Conservation (phyloP, 2,329 filamentous ascomycete species). For the Lasiodiplodia hormozganensis region DNA sequence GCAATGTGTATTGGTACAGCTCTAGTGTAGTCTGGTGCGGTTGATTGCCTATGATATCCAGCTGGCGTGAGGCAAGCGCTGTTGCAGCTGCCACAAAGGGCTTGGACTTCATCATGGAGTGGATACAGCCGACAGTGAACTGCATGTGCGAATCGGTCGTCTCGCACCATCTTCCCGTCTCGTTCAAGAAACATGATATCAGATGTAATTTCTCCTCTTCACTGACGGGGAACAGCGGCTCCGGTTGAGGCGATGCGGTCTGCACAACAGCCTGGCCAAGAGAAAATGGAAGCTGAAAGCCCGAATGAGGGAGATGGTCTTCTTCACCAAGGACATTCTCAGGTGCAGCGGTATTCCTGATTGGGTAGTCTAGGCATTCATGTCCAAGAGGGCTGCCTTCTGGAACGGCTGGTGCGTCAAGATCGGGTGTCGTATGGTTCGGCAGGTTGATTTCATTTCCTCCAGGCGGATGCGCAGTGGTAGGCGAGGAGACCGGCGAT, state of each 20-base stretch:
- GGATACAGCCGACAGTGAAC: not conserved
- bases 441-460: not conserved
- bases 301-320: no score
- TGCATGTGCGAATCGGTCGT: not conserved
- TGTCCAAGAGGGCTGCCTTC: no score
- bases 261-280: not conserved
- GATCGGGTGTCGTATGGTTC: no score
- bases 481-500: not conserved
- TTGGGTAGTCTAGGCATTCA: no score
- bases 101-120: not conserved
- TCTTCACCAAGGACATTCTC: no score
- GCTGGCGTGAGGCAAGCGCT: constrained; percentile 8
- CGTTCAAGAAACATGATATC: not conserved
- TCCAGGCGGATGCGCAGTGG: not conserved
- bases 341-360: no score
- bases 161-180: constrained; percentile 1
- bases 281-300: not conserved
- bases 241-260: not conserved
- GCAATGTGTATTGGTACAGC: constrained; percentile 9
- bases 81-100: not conserved
- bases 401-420: no score
- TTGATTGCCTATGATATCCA: not conserved
- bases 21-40: constrained; percentile 1
- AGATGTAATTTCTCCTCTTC: not conserved
- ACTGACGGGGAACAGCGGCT: not conserved